Evolutionary conservation across 805 yeast species (phyloP), one percentile per base, ranked within the genome.

Genomic region (Sugiyamaella mastotermitis): DNA sequence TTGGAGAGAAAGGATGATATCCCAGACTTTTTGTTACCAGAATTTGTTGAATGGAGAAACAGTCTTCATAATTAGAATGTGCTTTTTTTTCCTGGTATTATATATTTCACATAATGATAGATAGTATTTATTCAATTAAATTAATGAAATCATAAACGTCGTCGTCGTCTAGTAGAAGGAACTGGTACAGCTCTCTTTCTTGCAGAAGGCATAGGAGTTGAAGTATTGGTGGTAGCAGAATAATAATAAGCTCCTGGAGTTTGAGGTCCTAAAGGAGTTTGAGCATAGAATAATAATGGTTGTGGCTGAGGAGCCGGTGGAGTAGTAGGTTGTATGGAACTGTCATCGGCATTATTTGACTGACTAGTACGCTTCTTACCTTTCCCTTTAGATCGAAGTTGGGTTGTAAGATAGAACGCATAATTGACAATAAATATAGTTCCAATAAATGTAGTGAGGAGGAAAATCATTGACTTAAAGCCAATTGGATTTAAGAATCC

Each of bases 401-500:
- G n/a, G n/a, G n/a, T n/a, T n/a, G n/a, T n/a, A n/a, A n/a, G n/a
- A n/a, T 7, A 43, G 36, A 58, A 56, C 7, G 48, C 58, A 14
- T 42, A 42, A 38, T 60, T 60, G 22, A 57, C 48, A 3, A 59
- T 47, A 18, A 55, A 25, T 9, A 57, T 48, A 11, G 60, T 49
- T 1, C 62, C 62, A 0, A 49, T 51, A 30, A 54, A 48, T 10
- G 53, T 42, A 9, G 42, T 24, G 1, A 51, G 38, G 13, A 59
- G 32, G 38, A 57, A 56, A 3, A 74, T 45, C 54, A 83, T 67
- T 3, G 87, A 66, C 55, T 83, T 80, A 73, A 83, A 72, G 22
- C 80, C 74, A 26, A 85, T 79, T 2, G 84, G 81, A 41, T 70
- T 74, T 16, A 83, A 61, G 51, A 85, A 85, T 1, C 87, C 77